Evolutionary conservation across 1,139 yeast species (phyloP), one percentile per base, ranked within the genome.

Genomic region (Protomyces inouyei): DNA sequence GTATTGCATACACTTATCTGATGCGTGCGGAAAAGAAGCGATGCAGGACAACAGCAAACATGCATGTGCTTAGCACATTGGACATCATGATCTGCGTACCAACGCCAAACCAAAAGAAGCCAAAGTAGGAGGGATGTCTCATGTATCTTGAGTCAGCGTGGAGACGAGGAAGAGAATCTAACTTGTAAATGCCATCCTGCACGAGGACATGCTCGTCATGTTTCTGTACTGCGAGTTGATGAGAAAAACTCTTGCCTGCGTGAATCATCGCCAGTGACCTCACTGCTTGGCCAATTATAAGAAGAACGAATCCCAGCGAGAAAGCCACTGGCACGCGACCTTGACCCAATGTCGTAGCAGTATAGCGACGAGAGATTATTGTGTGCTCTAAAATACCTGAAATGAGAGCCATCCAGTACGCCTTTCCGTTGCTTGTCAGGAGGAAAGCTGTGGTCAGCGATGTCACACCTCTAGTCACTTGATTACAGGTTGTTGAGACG

Each of bases 101-200:
- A 3, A 92, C 71, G 35, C 95, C 93, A 97, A 98, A 95, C 83
- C 90, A 85, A 72, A 86, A 92, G 74, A 88, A 93, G 0, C 98
- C 98, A 65, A 85, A 82, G 75, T 93, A 93, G 60, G 95, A 86
- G 10, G 98, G 98, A 73, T 93, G 98, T 67, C 98, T 80, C 9
- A 60, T 54, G 46, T 55, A 56, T 9, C 61, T 55, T 21, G 9
- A 40, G 18, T 16, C 16, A 32, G 45, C 18, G 18, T 9, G n/a
- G n/a, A 23, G 37, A 35, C 18, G 18, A 21, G 18, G 16, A 25
- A 6, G n/a, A 10, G 12, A n/a, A 2, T 10, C 63, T 32, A 43
- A 67, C 67, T 78, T 67, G 74, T 93, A 93, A 2, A 93, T 78
- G 0, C 98, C 98, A 6, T 76, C 70, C 0, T 89, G 88, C 10